Evolutionary conservation across 192 early-diverging fungal genomes (phyloP), one percentile per base, ranked within the genome.

Genomic region (Coemansia sp.): DNA sequence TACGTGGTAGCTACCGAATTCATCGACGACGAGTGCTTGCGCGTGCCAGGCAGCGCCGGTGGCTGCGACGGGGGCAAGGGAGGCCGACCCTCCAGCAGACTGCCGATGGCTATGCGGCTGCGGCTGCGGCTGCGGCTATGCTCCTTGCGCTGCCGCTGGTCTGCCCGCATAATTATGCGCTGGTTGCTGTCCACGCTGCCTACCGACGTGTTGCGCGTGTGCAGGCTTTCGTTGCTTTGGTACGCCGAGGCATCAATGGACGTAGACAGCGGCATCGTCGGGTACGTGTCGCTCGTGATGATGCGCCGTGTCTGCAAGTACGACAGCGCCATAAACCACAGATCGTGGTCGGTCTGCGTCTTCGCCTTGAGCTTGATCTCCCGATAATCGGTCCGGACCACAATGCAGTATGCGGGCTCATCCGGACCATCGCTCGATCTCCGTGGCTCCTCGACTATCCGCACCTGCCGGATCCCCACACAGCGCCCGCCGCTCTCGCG

Each of bases 341-440:
- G 60, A 26, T 88, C 87, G 54, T 91, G 89, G 37, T 84, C 81
- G 17, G 83, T 80, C 46, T 82, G 81, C 8, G 67, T 79, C 4
- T 73, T 77, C 9, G 89, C 89, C 45, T 79, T 88, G 63, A 91
- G 58, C 68, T 91, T 91, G 44, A 91, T 61, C 64, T 87, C 82
- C 15, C 89, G 80, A 43, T 76, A 82, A 11, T 73, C 79, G n/a
- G 89, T 91, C 18, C 81, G 76, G 3, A 91, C 64, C 16, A 89
- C 36, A 31, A 91, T 72, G 61, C 83, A 84, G 54, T 84, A 77
- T 36, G 64, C 56, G 1, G 84, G 84, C 52, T 83, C 61, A 30
- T 60, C 51, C 21, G 66, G 68, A 18, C 47, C 50, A 10, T 49
- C 59, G 20, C 48, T 30, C 26, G 14, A 16, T 3, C 40, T 54